Base-by-base conservation (phyloP, 805 yeast species). In the Zygotorulaspora danielsina region DNA sequence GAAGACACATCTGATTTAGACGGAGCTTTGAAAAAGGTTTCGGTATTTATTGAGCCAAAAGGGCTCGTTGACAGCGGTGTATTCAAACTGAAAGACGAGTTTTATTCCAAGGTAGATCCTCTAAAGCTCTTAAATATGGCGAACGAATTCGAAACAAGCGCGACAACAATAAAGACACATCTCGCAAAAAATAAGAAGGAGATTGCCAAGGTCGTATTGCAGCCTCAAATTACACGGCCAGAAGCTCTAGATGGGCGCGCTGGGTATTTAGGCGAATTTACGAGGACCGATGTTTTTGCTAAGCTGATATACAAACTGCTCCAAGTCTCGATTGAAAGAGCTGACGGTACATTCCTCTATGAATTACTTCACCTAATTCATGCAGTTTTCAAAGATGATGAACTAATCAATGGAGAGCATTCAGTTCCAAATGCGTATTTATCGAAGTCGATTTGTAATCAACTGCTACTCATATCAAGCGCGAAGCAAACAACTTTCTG, bases 61-160 rank as follows among this genome's bases (percentile, higher is more conserved):
- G 85, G 85, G 2, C 60, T 80, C 29, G 70, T 70, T 25, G 90
- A 81, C 53, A 72, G 76, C 44, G 94, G 94, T 16, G 72, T 73
- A 32, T 84, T 81, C 57, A 64, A 75, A 17, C 64, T 84, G 50
- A 82, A 77, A 46, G 65, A 70, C 9, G 59, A 64, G 2, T 45
- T 65, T 6, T 72, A 65, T 45, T 59, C 67, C 8, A 56, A 61
- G 2, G 61, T 83, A 39, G 93, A 84, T 57, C 86, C 86, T 2
- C 59, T 79, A 43, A 71, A 70, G 48, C 51, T 73, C 13, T 65
- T 66, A 13, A 60, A 57, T 45, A 61, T 71, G 41, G 78, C 73
- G 28, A 69, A 63, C 34, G 73, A 78, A 43, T 67, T 72, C 32
- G 79, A 76, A 44, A 73, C 74, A 26, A 67, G 79, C 28, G 69